Percentiles rank a stretch among this genome's conserved stretches.
Evolutionary conservation across 495 filamentous ascomycete genomes (phyloP).

Genomic region (Hypoxylon lienhwacheense): DNA sequence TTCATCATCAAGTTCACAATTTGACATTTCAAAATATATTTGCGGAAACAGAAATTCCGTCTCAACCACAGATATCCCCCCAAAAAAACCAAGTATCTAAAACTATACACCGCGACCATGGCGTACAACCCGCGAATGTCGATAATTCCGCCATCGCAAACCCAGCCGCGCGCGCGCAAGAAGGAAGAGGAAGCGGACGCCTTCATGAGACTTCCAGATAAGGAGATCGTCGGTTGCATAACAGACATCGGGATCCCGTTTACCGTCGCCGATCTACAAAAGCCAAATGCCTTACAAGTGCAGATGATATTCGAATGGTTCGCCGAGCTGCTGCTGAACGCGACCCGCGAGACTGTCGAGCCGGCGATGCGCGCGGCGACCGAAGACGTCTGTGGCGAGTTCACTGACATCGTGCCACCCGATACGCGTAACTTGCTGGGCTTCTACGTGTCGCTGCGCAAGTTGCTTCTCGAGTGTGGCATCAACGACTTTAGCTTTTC

Average conservation of each 20-base stretch:
- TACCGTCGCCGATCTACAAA: conserved; percentile 83
- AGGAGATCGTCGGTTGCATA: conserved; percentile 94
- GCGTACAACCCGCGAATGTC: conserved; percentile 82
- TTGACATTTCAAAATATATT: conserved; percentile 6
- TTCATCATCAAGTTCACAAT: conserved; percentile 6
- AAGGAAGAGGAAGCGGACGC: conserved; percentile 84
- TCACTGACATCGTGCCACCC: conserved; percentile 75
- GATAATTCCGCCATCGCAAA: conserved; percentile 58
- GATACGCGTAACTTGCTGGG: conserved; percentile 92
- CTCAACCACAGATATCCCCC: not conserved
- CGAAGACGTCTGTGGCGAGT: conserved; percentile 75
- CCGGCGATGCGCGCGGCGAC: conserved; percentile 90
- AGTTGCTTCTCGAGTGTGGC: conserved; percentile 81
- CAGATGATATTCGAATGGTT: conserved; percentile 98
- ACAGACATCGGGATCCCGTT: conserved; percentile 92
- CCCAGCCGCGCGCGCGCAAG: conserved; percentile 62
- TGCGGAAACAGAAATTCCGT: not conserved
- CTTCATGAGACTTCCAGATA: conserved; percentile 83
- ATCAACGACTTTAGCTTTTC: conserved; percentile 91
- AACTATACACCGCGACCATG: conserved; percentile 44
- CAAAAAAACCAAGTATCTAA: too few species aligned
- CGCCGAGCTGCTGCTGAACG: conserved; percentile 88
- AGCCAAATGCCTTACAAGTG: conserved; percentile 88
- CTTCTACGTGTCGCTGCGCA: conserved; percentile 79
- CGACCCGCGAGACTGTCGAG: conserved; percentile 85